A percentile compares a stretch with the other conserved stretches of the same genome.
Evolutionary conservation across 768 basidiomycete species (phyloP).

Genomic region (Pseudohyphozyma bogoriensis): DNA sequence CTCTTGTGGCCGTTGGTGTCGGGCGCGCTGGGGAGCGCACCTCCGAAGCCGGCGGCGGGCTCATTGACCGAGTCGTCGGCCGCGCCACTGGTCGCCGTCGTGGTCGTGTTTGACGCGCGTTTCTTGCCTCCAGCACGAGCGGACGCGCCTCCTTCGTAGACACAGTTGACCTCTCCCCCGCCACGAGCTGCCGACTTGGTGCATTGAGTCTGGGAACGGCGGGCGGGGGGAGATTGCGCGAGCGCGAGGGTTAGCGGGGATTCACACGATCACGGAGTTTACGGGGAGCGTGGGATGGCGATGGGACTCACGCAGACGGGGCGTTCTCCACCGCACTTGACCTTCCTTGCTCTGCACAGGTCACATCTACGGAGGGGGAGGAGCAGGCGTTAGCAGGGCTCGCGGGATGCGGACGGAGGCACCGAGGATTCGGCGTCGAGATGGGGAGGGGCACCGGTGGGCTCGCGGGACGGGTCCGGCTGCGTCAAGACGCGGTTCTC

Average conservation of each 20-base stretch:
- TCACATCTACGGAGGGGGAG: slow-evolving; percentile 8
- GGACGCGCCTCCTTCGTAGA: slow-evolving; percentile 27
- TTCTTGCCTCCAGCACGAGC: slow-evolving; percentile 11
- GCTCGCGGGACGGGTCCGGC: neutral
- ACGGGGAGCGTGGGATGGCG: too few relatives aligned
- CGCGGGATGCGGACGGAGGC: neutral
- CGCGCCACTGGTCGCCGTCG: neutral
- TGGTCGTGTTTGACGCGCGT: neutral
- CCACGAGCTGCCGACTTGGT: slow-evolving; percentile 21
- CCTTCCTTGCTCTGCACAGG: slow-evolving; percentile 22
- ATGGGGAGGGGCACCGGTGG: neutral
- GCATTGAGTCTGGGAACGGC: slow-evolving; percentile 4
- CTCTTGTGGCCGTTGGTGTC: neutral
- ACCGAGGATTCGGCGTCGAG: neutral
- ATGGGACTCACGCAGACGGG: too few relatives aligned
- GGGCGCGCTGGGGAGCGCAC: neutral
- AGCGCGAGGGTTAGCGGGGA: neutral
- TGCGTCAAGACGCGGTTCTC: neutral
- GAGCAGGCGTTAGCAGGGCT: too few relatives aligned
- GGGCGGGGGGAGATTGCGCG: neutral
- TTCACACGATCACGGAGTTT: neutral
- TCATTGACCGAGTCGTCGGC: too few relatives aligned
- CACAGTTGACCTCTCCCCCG: neutral
- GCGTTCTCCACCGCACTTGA: slow-evolving; percentile 21
- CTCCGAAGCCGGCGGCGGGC: neutral